Percentiles rank a stretch among this genome's conserved stretches.
phyloP scores from a whole-genome alignment of 371 early-diverging fungal species.

The Haplosporangium sp. region DNA sequence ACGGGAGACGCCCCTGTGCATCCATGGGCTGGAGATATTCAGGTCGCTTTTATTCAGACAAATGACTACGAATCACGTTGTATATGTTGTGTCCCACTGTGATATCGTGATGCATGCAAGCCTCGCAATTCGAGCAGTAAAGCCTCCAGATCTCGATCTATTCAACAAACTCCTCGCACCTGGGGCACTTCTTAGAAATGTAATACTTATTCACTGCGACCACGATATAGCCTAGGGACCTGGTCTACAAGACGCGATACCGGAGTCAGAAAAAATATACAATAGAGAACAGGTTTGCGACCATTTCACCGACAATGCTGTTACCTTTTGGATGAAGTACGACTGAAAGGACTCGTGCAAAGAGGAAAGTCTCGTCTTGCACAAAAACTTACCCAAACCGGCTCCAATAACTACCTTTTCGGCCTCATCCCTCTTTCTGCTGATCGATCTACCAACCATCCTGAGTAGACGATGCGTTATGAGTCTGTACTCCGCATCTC shows the following conservation, averaged over 20 bases:
- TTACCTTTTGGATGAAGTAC: too few species aligned
- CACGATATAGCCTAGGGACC: constrained; percentile 14
- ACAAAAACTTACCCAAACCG: constrained; percentile 7
- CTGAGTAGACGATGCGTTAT: too few species aligned
- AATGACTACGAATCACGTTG: too few species aligned
- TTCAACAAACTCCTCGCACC: not conserved
- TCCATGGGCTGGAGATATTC: too few species aligned
- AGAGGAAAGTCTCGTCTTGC: constrained; percentile 1
- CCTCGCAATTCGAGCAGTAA: too few species aligned
- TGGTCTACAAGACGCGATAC: not conserved
- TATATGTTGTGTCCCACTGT: too few species aligned
- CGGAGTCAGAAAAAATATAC: not conserved
- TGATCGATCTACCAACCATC: too few species aligned
- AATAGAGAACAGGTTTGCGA: not conserved
- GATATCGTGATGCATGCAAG: too few species aligned
- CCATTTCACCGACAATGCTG: constrained; percentile 7
- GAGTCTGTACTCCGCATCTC: too few species aligned
- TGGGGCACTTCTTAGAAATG: constrained; percentile 7
- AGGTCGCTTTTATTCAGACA: too few species aligned
- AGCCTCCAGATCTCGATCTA: too few species aligned
- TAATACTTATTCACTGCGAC: constrained; percentile 6
- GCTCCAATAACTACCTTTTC: constrained; percentile 11
- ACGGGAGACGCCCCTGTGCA: too few species aligned
- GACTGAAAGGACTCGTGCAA: constrained; percentile 19
- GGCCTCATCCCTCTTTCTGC: not conserved